Percentiles rank a stretch among this genome's conserved stretches.
Evolutionary conservation across 2,329 filamentous ascomycete species (phyloP).

Genomic region (Botrytis sinoallii): DNA sequence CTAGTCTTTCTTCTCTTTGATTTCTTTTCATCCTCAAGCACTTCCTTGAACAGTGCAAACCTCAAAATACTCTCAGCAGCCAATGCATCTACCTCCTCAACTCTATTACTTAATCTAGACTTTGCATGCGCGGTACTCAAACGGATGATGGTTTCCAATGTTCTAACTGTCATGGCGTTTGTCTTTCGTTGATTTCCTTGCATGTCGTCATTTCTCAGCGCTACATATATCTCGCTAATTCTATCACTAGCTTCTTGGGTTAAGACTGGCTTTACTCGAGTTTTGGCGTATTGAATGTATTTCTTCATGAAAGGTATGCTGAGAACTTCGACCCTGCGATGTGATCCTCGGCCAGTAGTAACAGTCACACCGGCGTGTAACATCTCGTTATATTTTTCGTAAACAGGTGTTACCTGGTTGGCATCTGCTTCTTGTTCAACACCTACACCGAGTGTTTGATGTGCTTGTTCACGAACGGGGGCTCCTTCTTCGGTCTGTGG

Average conservation of each 20-base stretch:
- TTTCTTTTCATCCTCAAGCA: slow-evolving; percentile 73
- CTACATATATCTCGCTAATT: slow-evolving; percentile 87
- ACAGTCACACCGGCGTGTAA: slow-evolving; percentile 86
- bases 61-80: slow-evolving; percentile 86
- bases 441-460: slow-evolving; percentile 83
- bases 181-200: slow-evolving; percentile 91
- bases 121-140: slow-evolving; percentile 95
- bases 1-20: slow-evolving; percentile 77
- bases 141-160: slow-evolving; percentile 96
- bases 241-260: slow-evolving; percentile 90
- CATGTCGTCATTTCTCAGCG: slow-evolving; percentile 91
- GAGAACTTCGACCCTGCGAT: slow-evolving; percentile 79
- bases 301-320: slow-evolving; percentile 99
- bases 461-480: slow-evolving; percentile 82
- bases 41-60: slow-evolving; percentile 96
- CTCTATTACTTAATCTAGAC: slow-evolving; percentile 77
- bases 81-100: slow-evolving; percentile 85
- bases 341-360: slow-evolving; percentile 68
- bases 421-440: slow-evolving; percentile 71
- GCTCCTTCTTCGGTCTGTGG: slow-evolving; percentile 91
- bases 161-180: slow-evolving; percentile 93
- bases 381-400: slow-evolving; percentile 95
- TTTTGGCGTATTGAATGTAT: slow-evolving; percentile 98
- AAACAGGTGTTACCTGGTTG: slow-evolving; percentile 81
- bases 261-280: slow-evolving; percentile 80